Evolutionary conservation across 2,329 filamentous ascomycete species (phyloP).

Genomic region (Fusarium palustre): DNA sequence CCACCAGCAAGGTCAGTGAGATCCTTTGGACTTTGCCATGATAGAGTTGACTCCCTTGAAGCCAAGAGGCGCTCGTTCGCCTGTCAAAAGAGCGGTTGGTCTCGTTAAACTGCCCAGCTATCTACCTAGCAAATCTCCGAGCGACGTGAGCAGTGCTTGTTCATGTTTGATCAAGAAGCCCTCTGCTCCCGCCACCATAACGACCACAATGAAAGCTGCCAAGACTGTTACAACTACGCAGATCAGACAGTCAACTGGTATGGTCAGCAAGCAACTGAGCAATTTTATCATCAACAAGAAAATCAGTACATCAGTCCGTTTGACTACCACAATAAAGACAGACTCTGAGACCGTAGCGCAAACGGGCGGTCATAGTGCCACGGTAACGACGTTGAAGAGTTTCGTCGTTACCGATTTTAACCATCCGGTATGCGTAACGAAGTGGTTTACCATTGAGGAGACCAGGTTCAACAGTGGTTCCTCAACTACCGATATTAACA

Average conservation of each 20-base stretch:
- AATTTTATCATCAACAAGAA: accelerated
- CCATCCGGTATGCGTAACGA: neutral
- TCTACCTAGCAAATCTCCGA: neutral
- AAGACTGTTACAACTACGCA: neutral
- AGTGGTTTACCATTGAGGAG: neutral
- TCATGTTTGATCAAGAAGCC: neutral
- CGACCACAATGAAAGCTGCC: neutral
- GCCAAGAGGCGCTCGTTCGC: no score
- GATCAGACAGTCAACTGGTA: neutral
- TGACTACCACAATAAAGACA: neutral
- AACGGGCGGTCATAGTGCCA: neutral
- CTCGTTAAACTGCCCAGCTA: neutral
- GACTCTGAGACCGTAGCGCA: neutral
- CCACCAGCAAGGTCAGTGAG: no score
- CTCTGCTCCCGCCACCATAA: neutral
- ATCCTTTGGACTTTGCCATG: no score
- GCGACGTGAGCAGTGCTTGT: neutral
- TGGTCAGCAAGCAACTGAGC: neutral
- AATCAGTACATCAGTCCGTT: neutral
- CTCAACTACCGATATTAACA: neutral
- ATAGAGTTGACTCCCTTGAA: no score
- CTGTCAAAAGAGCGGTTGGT: neutral
- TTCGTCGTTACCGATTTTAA: neutral
- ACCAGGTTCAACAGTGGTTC: neutral
- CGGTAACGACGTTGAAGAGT: neutral